Evolutionary conservation across 345 rosid genomes (phyloP).

Genomic region (Citrus sinensis): DVS_A1.0 CM039169.1:27208001-27208500

Average conservation of each 20-base stretch:
- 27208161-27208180: conserved; percentile 72
- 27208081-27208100: not conserved
- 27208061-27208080: not conserved
- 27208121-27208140: conserved; percentile 32
- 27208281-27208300: conserved; percentile 45
- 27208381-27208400: conserved; percentile 24
- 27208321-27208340: not conserved
- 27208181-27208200: conserved; percentile 71
- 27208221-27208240: conserved; percentile 59
- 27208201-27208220: conserved; percentile 52
- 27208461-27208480: not conserved
- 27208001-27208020: conserved; percentile 43
- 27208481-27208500: not conserved
- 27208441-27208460: not conserved
- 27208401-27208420: conserved; percentile 41
- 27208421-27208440: not conserved
- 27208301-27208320: not conserved
- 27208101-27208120: not conserved
- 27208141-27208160: conserved; percentile 83
- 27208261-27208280: not conserved
- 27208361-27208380: conserved; percentile 4
- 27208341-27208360: not conserved
- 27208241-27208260: not conserved
- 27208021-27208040: not conserved
- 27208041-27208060: not conserved